A percentile compares a stretch with the other conserved stretches of the same genome.
Conservation (phyloP, 805 yeast genomes). For the Sungouiella blattae region DNA sequence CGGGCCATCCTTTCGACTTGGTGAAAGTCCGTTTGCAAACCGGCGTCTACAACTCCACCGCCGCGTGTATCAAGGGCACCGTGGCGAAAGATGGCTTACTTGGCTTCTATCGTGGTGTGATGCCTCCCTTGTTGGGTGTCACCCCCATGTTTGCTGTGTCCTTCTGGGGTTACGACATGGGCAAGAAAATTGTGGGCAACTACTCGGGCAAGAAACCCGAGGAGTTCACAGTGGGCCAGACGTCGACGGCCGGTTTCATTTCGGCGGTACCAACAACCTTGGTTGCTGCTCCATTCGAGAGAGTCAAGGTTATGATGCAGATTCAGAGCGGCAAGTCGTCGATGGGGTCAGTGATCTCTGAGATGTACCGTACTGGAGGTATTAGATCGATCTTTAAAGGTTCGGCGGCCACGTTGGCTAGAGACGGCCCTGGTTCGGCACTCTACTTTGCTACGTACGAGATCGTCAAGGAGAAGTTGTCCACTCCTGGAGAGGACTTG, state of each 20-base stretch:
- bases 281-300: slow-evolving; percentile 96
- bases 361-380: slow-evolving; percentile 78
- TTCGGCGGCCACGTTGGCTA: slow-evolving; percentile 83
- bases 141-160: slow-evolving; percentile 98
- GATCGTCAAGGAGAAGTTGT: slow-evolving; percentile 60
- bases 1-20: slow-evolving; percentile 96
- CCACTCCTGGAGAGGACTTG: slow-evolving; percentile 53
- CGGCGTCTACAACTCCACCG: slow-evolving; percentile 60
- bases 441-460: slow-evolving; percentile 94
- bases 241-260: slow-evolving; percentile 88
- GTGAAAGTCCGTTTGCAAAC: slow-evolving; percentile 91
- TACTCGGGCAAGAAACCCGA: slow-evolving; percentile 36
- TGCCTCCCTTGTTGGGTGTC: slow-evolving; percentile 93
- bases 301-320: slow-evolving; percentile 92
- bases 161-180: slow-evolving; percentile 97
- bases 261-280: slow-evolving; percentile 93
- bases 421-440: slow-evolving; percentile 98
- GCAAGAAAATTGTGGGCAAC: slow-evolving; percentile 66
- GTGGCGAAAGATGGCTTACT: slow-evolving; percentile 67
- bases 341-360: slow-evolving; percentile 59
- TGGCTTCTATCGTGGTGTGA: slow-evolving; percentile 90
- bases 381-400: slow-evolving; percentile 84
- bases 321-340: slow-evolving; percentile 51
- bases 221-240: slow-evolving; percentile 60
- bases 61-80: slow-evolving; percentile 67